Percentiles rank a stretch among this genome's conserved stretches.
phyloP scores from a whole-genome alignment of 257 asterid species.

The Solanum chiquidenum region DNA sequence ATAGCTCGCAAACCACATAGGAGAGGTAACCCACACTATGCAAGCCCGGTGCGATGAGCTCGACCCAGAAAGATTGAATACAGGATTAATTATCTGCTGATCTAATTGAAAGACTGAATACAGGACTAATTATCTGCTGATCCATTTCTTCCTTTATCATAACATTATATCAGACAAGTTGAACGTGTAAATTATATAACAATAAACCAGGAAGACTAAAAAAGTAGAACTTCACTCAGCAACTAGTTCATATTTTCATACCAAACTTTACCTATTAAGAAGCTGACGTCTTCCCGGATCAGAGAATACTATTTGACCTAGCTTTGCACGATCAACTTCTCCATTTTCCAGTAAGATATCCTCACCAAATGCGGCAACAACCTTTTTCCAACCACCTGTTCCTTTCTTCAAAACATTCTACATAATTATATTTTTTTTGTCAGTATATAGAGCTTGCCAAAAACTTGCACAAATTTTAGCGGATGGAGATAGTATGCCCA shows the following conservation, averaged over 20 bases:
- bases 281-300: slow-evolving; percentile 73
- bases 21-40: too few species aligned
- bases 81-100: too few species aligned
- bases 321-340: slow-evolving; percentile 77
- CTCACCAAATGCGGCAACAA: slow-evolving; percentile 70
- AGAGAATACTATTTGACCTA: slow-evolving; percentile 70
- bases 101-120: neutral
- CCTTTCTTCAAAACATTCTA: slow-evolving; percentile 80
- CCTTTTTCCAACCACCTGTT: slow-evolving; percentile 85
- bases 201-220: neutral
- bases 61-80: too few species aligned
- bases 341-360: slow-evolving; percentile 63
- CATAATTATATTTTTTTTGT: neutral
- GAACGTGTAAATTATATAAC: neutral
- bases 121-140: neutral
- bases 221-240: neutral
- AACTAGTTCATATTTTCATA: neutral
- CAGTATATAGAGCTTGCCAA: neutral
- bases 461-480: neutral
- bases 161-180: neutral
- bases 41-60: too few species aligned
- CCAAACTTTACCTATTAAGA: slow-evolving; percentile 56
- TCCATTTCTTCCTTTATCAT: neutral
- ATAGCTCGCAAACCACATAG: too few species aligned
- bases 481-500: neutral